Evolutionary conservation across 345 rosid genomes (phyloP).

Genomic region (thale cress (Arabidopsis thaliana)): DNA sequence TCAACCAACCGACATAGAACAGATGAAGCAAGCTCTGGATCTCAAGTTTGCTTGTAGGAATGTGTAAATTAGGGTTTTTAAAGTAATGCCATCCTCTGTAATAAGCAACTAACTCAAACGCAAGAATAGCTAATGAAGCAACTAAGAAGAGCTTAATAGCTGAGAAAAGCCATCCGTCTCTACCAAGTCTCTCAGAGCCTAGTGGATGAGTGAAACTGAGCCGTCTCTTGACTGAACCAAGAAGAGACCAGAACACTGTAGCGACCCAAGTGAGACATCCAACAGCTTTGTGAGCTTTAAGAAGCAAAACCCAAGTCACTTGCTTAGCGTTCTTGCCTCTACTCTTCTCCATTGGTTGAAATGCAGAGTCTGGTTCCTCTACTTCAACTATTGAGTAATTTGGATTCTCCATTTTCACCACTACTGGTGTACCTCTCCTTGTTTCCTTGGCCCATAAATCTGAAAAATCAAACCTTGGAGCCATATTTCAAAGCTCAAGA

Average conservation of each 20-base stretch:
- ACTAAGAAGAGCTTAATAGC: conserved; percentile 60
- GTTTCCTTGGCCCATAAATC: conserved; percentile 66
- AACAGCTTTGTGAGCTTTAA: conserved; percentile 81
- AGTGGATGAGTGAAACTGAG: conserved; percentile 60
- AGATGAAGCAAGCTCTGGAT: conserved; percentile 66
- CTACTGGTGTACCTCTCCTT: conserved; percentile 77
- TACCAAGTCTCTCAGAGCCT: conserved; percentile 60
- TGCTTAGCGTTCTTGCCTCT: conserved; percentile 88
- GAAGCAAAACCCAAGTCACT: conserved; percentile 88
- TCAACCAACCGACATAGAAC: conserved; percentile 67
- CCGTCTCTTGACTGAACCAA: conserved; percentile 73
- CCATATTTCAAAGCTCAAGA: conserved; percentile 49
- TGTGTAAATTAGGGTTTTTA: conserved; percentile 58
- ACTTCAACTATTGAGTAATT: conserved; percentile 82
- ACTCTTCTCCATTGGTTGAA: conserved; percentile 72
- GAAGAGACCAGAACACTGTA: conserved; percentile 69
- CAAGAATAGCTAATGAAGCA: conserved; percentile 57
- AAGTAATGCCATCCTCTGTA: conserved; percentile 80
- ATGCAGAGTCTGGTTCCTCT: conserved; percentile 80
- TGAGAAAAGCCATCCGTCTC: conserved; percentile 62
- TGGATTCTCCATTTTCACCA: conserved; percentile 85
- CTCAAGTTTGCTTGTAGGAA: conserved; percentile 55
- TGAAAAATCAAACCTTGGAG: conserved; percentile 66
- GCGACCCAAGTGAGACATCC: conserved; percentile 82
- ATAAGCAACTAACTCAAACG: conserved; percentile 72